These are phyloP conservation scores for Aspergillus avenaceus DNA, from an alignment of 495 filamentous ascomycete genomes.

Conservation along the genomic window DNA sequence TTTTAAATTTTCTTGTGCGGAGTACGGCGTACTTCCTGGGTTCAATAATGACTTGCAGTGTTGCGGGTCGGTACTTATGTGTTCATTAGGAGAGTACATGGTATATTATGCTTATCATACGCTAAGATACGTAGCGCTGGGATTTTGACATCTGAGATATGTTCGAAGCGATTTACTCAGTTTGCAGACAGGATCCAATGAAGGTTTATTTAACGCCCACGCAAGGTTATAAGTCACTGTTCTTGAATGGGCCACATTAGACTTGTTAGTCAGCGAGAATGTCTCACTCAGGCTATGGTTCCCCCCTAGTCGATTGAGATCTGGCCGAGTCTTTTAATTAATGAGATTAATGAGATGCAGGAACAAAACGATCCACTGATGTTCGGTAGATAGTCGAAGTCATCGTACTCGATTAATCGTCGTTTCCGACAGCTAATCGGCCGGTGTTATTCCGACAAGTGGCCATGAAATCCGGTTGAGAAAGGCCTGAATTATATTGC, in stretches of 20 bases:
- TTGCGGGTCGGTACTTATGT: too few relatives aligned
- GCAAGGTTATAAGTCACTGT: background rate
- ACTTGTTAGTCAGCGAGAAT: constrained; percentile 1
- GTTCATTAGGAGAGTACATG: too few relatives aligned
- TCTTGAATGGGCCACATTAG: background rate
- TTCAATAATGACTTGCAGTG: too few relatives aligned
- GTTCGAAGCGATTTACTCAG: background rate
- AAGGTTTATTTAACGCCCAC: background rate
- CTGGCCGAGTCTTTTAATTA: constrained; percentile 10
- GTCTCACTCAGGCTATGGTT: constrained; percentile 5
- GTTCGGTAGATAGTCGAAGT: background rate
- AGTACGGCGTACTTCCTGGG: too few relatives aligned
- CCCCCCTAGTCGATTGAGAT: constrained; percentile 7
- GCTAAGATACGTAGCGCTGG: background rate
- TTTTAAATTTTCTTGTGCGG: too few relatives aligned
- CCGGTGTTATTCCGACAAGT: background rate
- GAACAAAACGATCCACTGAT: constrained; percentile 12
- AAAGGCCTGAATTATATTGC: too few relatives aligned
- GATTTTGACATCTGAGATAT: background rate
- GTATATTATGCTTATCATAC: background rate
- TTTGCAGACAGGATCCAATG: background rate
- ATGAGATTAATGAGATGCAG: constrained; percentile 11
- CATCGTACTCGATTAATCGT: background rate
- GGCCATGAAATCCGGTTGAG: too few relatives aligned
- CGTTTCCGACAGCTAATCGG: background rate